Evolutionary conservation across 192 early-diverging fungal genomes (phyloP).

Genomic region (Coemansia sp.): DNA sequence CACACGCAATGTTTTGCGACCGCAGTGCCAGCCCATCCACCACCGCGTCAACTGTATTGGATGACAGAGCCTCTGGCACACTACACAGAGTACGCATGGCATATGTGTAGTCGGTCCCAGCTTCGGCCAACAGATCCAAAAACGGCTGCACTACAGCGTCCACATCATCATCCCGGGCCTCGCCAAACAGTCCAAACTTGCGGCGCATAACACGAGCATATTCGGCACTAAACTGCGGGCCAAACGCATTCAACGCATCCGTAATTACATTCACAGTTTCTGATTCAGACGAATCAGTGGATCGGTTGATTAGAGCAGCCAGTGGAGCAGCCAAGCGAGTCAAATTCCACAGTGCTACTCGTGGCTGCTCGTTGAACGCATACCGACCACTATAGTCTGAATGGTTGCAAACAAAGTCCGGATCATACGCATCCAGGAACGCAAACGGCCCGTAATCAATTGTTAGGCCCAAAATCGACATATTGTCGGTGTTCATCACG

Average conservation of each 20-base stretch:
- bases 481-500: conserved; percentile 94
- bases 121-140: conserved; percentile 63
- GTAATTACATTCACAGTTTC: conserved; percentile 36
- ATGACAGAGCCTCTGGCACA: conserved; percentile 37
- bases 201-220: conserved; percentile 63
- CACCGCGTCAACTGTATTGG: conserved; percentile 4
- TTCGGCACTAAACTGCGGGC: conserved; percentile 46
- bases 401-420: conserved; percentile 75
- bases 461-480: conserved; percentile 80
- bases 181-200: conserved; percentile 55
- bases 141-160: conserved; percentile 63
- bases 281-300: background rate
- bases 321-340: conserved; percentile 67
- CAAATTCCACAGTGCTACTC: conserved; percentile 80
- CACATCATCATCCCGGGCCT: conserved; percentile 55
- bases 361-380: conserved; percentile 75
- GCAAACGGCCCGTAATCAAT: conserved; percentile 87
- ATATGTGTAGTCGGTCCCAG: conserved; percentile 69
- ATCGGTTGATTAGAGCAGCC: conserved; percentile 59
- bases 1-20: conserved; percentile 22
- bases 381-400: conserved; percentile 77
- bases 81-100: conserved; percentile 72
- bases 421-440: conserved; percentile 84
- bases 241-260: conserved; percentile 55
- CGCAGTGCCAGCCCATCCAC: conserved; percentile 17